Percentiles rank a stretch among this genome's conserved stretches.
Evolutionary conservation across 2,329 filamentous ascomycete species (phyloP).

Genomic region (Epichloe glyceriae): DNA sequence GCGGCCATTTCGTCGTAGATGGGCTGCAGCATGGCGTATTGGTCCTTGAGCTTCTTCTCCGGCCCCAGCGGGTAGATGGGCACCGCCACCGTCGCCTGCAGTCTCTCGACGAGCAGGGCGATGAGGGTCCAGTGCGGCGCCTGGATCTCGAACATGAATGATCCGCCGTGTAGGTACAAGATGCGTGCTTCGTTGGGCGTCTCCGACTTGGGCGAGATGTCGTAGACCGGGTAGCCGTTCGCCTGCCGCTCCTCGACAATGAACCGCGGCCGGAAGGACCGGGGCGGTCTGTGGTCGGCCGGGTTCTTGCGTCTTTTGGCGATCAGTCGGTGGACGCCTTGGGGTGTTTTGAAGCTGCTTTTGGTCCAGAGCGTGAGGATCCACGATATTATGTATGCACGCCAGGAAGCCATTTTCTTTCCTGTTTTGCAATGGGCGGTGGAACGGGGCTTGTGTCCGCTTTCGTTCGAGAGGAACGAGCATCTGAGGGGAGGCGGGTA

Average conservation of each 20-base stretch:
- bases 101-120: conserved; percentile 14
- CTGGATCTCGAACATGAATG: conserved; percentile 17
- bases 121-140: conserved; percentile 17
- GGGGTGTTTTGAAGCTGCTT: conserved; percentile 13
- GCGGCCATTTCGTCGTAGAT: conserved; percentile 19
- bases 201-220: conserved; percentile 19
- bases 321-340: conserved; percentile 14
- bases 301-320: conserved; percentile 11
- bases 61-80: conserved; percentile 21
- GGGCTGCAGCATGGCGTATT: conserved; percentile 20
- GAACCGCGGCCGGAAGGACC: conserved; percentile 13
- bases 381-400: conserved; percentile 16
- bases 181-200: conserved; percentile 16
- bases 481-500: no score
- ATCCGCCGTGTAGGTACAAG: conserved; percentile 20
- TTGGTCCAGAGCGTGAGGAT: conserved; percentile 15
- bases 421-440: not conserved
- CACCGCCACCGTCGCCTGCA: conserved; percentile 19
- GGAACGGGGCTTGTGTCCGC: not conserved
- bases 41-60: conserved; percentile 17
- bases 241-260: conserved; percentile 13
- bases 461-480: no score
- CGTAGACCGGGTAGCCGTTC: conserved; percentile 13
- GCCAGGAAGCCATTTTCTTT: conserved; percentile 14
- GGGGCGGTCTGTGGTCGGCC: conserved; percentile 11